These are phyloP conservation scores for Debaryomyces tyrocola DNA, from an alignment of 805 yeast species.

Conservation along the genomic window DNA sequence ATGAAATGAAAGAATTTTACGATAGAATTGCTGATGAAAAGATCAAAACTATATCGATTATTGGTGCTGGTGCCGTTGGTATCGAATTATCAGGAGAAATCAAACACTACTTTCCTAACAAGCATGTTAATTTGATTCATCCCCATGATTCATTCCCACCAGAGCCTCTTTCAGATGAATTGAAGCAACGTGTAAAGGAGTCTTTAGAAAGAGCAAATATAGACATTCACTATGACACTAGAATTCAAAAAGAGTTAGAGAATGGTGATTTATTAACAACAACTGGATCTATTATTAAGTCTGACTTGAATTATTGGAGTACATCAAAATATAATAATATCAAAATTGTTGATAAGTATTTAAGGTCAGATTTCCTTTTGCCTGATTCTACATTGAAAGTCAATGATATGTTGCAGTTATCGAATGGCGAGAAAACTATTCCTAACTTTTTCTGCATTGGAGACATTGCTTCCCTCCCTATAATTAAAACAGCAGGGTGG, in stretches of 20 bases:
- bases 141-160: slow-evolving; percentile 45
- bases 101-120: slow-evolving; percentile 35
- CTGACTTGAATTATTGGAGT: slow-evolving; percentile 39
- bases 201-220: slow-evolving; percentile 14
- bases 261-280: slow-evolving; percentile 12
- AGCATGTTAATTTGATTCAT: slow-evolving; percentile 39
- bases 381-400: slow-evolving; percentile 23
- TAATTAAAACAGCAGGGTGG: slow-evolving; percentile 43
- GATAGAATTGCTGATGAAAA: slow-evolving; percentile 28
- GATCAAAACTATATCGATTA: slow-evolving; percentile 25
- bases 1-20: slow-evolving; percentile 35
- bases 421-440: slow-evolving; percentile 10
- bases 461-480: slow-evolving; percentile 33
- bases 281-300: slow-evolving; percentile 20
- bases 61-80: slow-evolving; percentile 56
- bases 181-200: slow-evolving; percentile 13
- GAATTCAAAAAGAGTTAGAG: slow-evolving; percentile 25
- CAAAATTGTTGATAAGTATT: slow-evolving; percentile 18
- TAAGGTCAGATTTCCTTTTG: slow-evolving; percentile 13
- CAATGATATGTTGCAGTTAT: slow-evolving; percentile 18
- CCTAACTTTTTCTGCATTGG: slow-evolving; percentile 37
- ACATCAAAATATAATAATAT: slow-evolving; percentile 33
- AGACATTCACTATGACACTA: slow-evolving; percentile 23
- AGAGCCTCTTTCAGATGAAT: slow-evolving; percentile 24
- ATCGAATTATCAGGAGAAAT: slow-evolving; percentile 52